Evolutionary conservation across 78 protist genomes (phyloP), one percentile per base, ranked within the genome.

Genomic region (Pigoraptor vietnamica): DNA sequence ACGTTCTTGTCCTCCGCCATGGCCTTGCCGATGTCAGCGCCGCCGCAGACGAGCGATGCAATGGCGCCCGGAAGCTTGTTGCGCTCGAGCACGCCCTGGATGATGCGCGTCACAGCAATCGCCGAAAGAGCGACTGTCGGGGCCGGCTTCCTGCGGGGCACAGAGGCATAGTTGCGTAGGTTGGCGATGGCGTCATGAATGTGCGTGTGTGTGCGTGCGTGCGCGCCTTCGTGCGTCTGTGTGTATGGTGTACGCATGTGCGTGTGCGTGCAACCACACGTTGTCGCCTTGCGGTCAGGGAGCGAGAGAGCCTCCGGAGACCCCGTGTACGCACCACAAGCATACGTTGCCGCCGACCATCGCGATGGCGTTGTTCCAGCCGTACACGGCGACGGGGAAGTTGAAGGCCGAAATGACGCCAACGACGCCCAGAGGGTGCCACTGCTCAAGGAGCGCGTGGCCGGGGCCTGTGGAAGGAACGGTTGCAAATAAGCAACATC

Each of bases 71-170:
- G 92, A 40, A 97, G 84, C 79, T 87, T 91, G 39, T 93, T 96
- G 82, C 82, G 39, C 90, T 94, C 94, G 56, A 97, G 87, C 84
- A 97, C 98, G 2, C 89, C 93, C 32, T 40, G 95, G 35, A 96
- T 39, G 88, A 97, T 94, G 93, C 95, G 95, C 33, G 94, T 91
- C 37, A 92, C 56, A 37, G 98, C 98, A 35, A 97, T 25, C 40
- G 95, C 55, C 35, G 90, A 35, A 84, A 97, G 91, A 25, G 94
- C 38, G 1, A 96, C 94, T 19, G 98, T 91, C 19, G 97, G 92
- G 25, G 98, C 98, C 38, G 97, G 97, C 93, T 97, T 97, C 98
- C n/a, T n/a, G n/a, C n/a, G n/a, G n/a, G n/a, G n/a, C n/a, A n/a
- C n/a, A n/a, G n/a, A n/a, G n/a, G n/a, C n/a, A n/a, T n/a, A n/a